Conservation (phyloP, 495 filamentous ascomycete species). For the Rostrohypoxylon terebratum region DNA sequence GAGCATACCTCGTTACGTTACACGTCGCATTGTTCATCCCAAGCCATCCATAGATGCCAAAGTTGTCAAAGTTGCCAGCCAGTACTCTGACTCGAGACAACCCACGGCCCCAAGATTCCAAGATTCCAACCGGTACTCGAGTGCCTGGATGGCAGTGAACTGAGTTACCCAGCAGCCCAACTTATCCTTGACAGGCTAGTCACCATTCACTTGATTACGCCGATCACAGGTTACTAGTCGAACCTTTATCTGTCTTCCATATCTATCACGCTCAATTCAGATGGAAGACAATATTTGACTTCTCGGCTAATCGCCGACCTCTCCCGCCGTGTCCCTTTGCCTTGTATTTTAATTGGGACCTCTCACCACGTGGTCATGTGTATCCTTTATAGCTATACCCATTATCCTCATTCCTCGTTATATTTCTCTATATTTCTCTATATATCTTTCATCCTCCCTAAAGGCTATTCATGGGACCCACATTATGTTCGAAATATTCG, state of each 20-base stretch:
- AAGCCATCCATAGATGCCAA: background rate
- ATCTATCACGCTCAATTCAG: slow-evolving; percentile 1
- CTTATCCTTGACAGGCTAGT: slow-evolving; percentile 18
- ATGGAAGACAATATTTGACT: slow-evolving; percentile 25
- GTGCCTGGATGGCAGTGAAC: slow-evolving; percentile 7
- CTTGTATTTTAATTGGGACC: slow-evolving; percentile 28
- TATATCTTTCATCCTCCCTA: background rate
- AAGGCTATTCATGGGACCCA: background rate
- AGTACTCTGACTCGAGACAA: background rate
- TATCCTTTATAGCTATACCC: slow-evolving; percentile 7
- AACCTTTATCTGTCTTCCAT: slow-evolving; percentile 14
- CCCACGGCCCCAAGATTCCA: background rate
- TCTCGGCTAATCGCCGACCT: slow-evolving; percentile 25
- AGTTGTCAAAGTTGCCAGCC: background rate
- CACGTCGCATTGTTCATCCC: background rate
- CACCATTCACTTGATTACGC: slow-evolving; percentile 18
- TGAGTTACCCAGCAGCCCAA: slow-evolving; percentile 4
- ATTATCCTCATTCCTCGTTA: too few species aligned
- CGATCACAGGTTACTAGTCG: slow-evolving; percentile 28
- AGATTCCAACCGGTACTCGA: background rate
- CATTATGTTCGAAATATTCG: background rate
- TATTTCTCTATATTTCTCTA: background rate
- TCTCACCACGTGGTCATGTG: slow-evolving; percentile 6
- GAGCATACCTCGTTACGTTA: background rate
- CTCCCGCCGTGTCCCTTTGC: slow-evolving; percentile 1